Conservation (phyloP, 2,329 filamentous ascomycete genomes). For the Piedraia hortae region DNA sequence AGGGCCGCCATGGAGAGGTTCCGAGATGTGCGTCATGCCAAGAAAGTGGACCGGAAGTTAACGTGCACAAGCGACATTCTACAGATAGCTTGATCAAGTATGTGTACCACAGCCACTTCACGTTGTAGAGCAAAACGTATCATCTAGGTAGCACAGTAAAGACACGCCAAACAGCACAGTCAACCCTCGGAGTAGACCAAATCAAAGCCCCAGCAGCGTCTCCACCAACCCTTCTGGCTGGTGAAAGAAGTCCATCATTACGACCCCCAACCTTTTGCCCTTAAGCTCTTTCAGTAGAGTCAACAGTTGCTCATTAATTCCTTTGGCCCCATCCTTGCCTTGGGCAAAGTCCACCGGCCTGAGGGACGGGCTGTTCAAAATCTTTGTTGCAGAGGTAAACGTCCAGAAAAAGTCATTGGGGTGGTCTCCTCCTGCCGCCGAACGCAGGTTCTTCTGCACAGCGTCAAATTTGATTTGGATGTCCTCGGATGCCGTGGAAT, state of each 20-base stretch:
- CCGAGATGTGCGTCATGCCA: no score
- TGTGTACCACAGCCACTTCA: no score
- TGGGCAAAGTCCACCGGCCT: constrained; percentile 21
- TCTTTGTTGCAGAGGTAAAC: constrained; percentile 20
- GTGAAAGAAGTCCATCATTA: constrained; percentile 26
- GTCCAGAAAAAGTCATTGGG: constrained; percentile 20
- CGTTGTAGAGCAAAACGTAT: no score
- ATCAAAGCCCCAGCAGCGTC: no score
- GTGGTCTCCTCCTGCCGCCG: constrained; percentile 11
- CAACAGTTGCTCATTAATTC: constrained; percentile 20
- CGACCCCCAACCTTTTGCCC: constrained; percentile 22
- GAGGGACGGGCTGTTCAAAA: constrained; percentile 14
- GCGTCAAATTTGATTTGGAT: constrained; percentile 21
- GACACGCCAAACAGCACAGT: no score
- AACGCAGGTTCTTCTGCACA: constrained; percentile 14
- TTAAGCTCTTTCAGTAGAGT: constrained; percentile 13
- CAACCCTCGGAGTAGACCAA: no score
- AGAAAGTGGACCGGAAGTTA: no score
- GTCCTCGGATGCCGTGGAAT: constrained; percentile 13
- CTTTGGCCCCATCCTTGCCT: constrained; percentile 15
- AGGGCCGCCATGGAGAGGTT: no score
- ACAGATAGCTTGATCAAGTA: no score
- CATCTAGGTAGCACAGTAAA: no score
- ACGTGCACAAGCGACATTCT: no score
- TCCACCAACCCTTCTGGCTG: constrained; percentile 17